Conservation (phyloP, 2,329 filamentous ascomycete genomes). For the Sporothrix pseudoabietina region DNA sequence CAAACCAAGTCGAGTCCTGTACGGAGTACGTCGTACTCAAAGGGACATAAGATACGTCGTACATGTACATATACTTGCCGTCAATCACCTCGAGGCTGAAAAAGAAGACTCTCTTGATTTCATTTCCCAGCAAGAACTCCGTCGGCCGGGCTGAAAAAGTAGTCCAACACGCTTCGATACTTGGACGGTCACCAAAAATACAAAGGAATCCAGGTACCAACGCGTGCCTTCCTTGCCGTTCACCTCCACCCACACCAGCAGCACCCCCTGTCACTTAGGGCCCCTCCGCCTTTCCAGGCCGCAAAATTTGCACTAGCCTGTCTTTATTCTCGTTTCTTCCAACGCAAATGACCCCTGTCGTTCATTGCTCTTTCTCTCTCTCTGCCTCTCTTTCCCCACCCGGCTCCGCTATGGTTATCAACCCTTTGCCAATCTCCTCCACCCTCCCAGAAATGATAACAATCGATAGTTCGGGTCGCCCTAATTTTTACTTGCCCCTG, state of each 20-base stretch:
- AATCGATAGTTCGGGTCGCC: conserved; percentile 30
- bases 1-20: neutral
- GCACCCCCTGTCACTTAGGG: neutral
- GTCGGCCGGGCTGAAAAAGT: neutral
- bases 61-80: neutral
- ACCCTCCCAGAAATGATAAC: conserved; percentile 4
- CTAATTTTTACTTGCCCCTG: conserved; percentile 8
- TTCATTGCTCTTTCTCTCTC: neutral
- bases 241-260: neutral
- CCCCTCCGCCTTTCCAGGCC: conserved; percentile 22
- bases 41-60: neutral
- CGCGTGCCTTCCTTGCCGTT: conserved; percentile 7
- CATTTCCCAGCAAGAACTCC: conserved; percentile 10
- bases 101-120: neutral
- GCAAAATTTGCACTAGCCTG: conserved; percentile 9
- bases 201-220: neutral
- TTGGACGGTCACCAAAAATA: neutral
- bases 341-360: neutral
- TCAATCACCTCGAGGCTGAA: neutral
- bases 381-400: neutral
- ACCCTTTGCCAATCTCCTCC: conserved; percentile 25
- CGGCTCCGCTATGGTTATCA: conserved; percentile 19
- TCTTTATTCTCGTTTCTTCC: neutral
- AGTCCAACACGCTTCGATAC: conserved; percentile 12
- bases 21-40: no score